Evolutionary conservation across 768 basidiomycete species (phyloP).

Genomic region (Phlebiopsis flavidoalba): DNA sequence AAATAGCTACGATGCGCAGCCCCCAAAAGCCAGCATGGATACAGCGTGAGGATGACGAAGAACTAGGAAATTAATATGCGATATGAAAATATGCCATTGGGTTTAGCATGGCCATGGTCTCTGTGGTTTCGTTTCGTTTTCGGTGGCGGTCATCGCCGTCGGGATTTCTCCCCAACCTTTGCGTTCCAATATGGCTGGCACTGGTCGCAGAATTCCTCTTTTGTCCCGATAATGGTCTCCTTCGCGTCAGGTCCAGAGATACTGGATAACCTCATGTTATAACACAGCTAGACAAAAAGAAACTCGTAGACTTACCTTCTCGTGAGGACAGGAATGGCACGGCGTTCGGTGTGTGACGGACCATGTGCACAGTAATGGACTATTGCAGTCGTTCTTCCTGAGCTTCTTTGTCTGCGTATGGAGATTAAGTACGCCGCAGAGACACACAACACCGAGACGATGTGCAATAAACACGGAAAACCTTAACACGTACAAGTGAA

Average conservation of each 20-base stretch:
- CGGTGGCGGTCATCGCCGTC: background rate
- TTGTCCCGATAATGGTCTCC: slow-evolving; percentile 51
- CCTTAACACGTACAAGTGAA: too few relatives aligned
- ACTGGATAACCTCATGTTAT: slow-evolving; percentile 35
- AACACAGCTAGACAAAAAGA: background rate
- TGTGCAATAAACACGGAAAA: too few relatives aligned
- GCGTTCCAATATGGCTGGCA: slow-evolving; percentile 26
- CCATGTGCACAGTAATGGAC: slow-evolving; percentile 35
- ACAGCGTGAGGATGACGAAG: slow-evolving; percentile 7
- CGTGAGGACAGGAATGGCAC: slow-evolving; percentile 38
- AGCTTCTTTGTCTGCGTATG: slow-evolving; percentile 41
- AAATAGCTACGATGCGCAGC: background rate
- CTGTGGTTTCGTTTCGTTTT: background rate
- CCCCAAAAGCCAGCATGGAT: background rate
- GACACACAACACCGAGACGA: too few relatives aligned
- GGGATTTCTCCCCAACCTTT: slow-evolving; percentile 7
- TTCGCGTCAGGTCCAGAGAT: slow-evolving; percentile 64
- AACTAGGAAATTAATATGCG: background rate
- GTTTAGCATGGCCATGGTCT: too few relatives aligned
- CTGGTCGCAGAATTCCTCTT: slow-evolving; percentile 35
- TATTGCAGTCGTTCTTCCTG: slow-evolving; percentile 51
- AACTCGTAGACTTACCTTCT: slow-evolving; percentile 20
- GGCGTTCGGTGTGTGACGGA: slow-evolving; percentile 35
- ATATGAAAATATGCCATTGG: too few relatives aligned
- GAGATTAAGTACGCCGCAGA: slow-evolving; percentile 8